These are phyloP conservation scores for Melocanna baccifera DNA, from an alignment of 176 grass and related monocot genomes.

Conservation along the genomic window DNA sequence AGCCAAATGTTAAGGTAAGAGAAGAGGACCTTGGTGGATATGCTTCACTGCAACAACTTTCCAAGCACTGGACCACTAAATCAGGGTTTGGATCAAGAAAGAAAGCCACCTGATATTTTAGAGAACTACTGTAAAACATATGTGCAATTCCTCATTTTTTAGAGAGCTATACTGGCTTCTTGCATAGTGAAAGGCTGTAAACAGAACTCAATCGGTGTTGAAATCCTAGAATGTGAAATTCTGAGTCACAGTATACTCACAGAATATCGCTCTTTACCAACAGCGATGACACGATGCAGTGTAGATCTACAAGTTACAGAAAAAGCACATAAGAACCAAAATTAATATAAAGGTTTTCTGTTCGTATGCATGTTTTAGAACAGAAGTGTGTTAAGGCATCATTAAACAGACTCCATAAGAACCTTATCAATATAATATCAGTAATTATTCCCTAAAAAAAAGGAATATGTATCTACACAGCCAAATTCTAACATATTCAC, in stretches of 20 bases:
- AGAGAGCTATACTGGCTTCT: neutral
- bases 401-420: conserved; percentile 12
- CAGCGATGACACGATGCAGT: conserved; percentile 52
- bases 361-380: neutral
- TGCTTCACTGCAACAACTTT: conserved; percentile 53
- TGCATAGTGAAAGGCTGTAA: neutral
- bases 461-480: neutral
- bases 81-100: neutral
- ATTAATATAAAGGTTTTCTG: neutral
- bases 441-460: neutral
- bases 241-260: neutral
- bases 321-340: conserved; percentile 3
- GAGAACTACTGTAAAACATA: neutral
- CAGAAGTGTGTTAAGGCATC: neutral
- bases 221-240: neutral
- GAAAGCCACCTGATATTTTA: neutral
- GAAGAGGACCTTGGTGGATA: conserved; percentile 62
- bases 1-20: neutral
- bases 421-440: neutral
- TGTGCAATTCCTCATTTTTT: neutral
- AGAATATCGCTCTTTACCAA: neutral
- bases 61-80: conserved; percentile 61
- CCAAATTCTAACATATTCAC: neutral
- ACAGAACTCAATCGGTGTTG: neutral
- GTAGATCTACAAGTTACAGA: conserved; percentile 59